phyloP scores from a whole-genome alignment of 73 alveolate genomes.

The Durusdinium trenchii region DNA sequence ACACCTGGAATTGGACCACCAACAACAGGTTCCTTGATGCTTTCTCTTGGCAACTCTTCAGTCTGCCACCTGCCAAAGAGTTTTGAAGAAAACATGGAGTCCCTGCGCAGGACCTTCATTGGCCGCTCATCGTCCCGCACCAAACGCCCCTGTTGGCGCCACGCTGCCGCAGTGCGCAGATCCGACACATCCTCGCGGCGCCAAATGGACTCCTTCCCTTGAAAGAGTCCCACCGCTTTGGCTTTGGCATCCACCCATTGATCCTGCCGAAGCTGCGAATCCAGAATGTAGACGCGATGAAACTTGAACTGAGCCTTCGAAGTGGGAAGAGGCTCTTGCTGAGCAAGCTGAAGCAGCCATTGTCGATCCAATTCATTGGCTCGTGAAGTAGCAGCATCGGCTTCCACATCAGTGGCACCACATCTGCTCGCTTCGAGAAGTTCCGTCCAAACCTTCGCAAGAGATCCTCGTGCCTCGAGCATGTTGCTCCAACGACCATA shows the following conservation, averaged over 20 bases:
- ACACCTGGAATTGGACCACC: conserved; percentile 59
- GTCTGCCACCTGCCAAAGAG: conserved; percentile 49
- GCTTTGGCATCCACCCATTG: background rate
- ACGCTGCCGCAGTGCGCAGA: background rate
- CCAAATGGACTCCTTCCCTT: conserved; percentile 60
- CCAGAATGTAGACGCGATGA: conserved; percentile 7
- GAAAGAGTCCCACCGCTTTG: conserved; percentile 40
- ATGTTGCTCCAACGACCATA: conserved; percentile 27
- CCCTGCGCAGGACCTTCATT: conserved; percentile 11
- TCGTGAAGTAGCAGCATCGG: background rate
- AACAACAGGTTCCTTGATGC: background rate
- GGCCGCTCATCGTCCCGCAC: conserved; percentile 52
- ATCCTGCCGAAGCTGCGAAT: conserved; percentile 39
- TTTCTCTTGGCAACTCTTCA: conserved; percentile 16
- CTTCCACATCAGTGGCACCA: background rate
- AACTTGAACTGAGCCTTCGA: conserved; percentile 19
- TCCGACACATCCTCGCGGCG: conserved; percentile 40
- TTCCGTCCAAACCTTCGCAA: background rate
- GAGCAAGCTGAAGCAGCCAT: conserved; percentile 5
- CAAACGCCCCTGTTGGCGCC: conserved; percentile 57
- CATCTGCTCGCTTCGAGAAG: background rate
- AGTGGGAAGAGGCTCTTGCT: conserved; percentile 29
- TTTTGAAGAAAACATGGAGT: conserved; percentile 31
- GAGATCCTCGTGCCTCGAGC: conserved; percentile 29
- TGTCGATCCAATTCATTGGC: conserved; percentile 25